Evolutionary conservation across 2,329 filamentous ascomycete genomes (phyloP).

Genomic region (Fusarium zealandicum): DNA sequence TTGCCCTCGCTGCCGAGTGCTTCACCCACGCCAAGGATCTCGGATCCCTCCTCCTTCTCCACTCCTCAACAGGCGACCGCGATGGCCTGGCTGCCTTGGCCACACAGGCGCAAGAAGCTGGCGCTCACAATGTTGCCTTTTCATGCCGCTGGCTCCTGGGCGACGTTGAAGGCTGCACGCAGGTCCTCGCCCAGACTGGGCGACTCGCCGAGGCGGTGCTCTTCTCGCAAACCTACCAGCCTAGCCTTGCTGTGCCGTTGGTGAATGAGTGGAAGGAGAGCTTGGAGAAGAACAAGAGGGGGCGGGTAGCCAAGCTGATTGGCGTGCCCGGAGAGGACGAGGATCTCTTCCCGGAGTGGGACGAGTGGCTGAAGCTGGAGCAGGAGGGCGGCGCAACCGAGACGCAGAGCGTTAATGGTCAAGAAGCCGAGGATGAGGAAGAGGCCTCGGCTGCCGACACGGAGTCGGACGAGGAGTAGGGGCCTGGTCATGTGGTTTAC

Average conservation of each 20-base stretch:
- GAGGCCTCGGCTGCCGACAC: constrained; percentile 38
- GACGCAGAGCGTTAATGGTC: constrained; percentile 31
- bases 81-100: constrained; percentile 77
- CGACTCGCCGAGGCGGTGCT: constrained; percentile 86
- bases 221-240: constrained; percentile 95
- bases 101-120: constrained; percentile 75
- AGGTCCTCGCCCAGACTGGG: constrained; percentile 79
- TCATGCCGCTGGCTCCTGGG: constrained; percentile 87
- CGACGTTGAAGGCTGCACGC: constrained; percentile 81
- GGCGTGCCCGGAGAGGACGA: constrained; percentile 83
- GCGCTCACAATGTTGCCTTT: constrained; percentile 92
- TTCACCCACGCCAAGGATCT: constrained; percentile 91
- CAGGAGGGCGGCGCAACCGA: constrained; percentile 64
- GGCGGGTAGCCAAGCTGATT: constrained; percentile 81
- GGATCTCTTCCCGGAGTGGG: constrained; percentile 96
- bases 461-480: constrained; percentile 40
- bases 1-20: constrained; percentile 88
- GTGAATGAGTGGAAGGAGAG: constrained; percentile 82
- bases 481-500: constrained; percentile 31
- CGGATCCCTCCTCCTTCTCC: constrained; percentile 85
- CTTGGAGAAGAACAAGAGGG: constrained; percentile 85
- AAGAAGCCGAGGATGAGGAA: constrained; percentile 30
- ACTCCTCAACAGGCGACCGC: constrained; percentile 83
- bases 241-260: constrained; percentile 72
- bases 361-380: constrained; percentile 85